These are phyloP conservation scores for Chrysopogon serrulatus DNA, from an alignment of 176 grass and related monocot species.

Conservation along the genomic window DNA sequence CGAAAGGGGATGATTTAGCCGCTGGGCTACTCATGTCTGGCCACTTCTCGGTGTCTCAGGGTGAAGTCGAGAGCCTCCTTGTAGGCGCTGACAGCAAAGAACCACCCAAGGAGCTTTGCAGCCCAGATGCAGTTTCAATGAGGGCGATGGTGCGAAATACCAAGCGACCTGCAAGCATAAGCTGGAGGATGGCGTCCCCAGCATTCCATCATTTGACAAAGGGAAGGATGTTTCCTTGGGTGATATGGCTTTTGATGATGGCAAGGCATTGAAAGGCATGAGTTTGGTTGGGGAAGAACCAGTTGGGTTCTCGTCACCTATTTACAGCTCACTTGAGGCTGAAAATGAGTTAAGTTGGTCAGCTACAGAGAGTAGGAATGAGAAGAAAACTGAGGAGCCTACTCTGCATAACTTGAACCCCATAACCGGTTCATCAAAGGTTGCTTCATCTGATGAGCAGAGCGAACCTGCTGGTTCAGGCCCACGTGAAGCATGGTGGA, in stretches of 20 bases:
- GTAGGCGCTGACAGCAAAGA: conserved; percentile 20
- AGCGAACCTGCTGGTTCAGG: conserved; percentile 27
- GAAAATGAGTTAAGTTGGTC: conserved; percentile 18
- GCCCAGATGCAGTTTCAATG: conserved; percentile 10
- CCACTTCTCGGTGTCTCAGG: conserved; percentile 51
- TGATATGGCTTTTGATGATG: conserved; percentile 27
- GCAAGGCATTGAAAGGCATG: neutral
- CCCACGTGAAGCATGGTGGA: conserved; percentile 47
- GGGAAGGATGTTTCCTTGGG: conserved; percentile 25
- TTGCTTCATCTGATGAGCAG: conserved; percentile 18
- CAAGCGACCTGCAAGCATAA: conserved; percentile 23
- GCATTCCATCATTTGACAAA: conserved; percentile 27
- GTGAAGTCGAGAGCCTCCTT: conserved; percentile 39
- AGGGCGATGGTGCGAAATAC: neutral
- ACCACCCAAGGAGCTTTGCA: conserved; percentile 7
- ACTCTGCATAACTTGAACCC: neutral
- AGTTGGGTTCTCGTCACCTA: conserved; percentile 1
- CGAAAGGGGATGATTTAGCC: conserved; percentile 32
- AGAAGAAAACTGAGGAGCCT: conserved; percentile 7
- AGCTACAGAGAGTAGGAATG: neutral
- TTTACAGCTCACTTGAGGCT: neutral
- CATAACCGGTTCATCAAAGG: neutral
- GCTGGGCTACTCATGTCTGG: conserved; percentile 61
- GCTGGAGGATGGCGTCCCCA: conserved; percentile 13
- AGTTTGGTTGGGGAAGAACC: conserved; percentile 10